Conservation (phyloP, 2,329 filamentous ascomycete species). For the Simplicillium aogashimaense region DNA sequence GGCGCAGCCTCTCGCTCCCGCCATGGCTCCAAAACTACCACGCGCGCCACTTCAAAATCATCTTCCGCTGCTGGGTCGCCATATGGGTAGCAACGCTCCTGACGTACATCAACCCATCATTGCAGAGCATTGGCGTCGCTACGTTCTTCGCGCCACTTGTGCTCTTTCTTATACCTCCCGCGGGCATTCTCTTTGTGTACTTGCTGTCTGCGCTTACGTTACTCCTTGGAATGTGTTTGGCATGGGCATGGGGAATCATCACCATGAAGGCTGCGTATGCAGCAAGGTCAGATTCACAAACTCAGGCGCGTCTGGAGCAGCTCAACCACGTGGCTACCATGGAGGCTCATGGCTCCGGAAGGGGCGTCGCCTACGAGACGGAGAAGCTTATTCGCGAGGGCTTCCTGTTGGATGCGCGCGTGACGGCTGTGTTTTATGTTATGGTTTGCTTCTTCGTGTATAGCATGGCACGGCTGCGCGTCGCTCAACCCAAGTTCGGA, state of each 20-base stretch:
- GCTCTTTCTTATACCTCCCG: conserved; percentile 33
- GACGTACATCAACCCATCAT: conserved; percentile 31
- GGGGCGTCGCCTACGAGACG: conserved; percentile 15
- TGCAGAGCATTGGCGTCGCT: conserved; percentile 28
- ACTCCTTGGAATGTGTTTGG: conserved; percentile 32
- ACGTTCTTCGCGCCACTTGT: conserved; percentile 33
- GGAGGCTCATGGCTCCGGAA: conserved; percentile 16
- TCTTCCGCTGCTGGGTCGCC: conserved; percentile 35
- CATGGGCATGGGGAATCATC: conserved; percentile 38
- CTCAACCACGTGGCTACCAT: conserved; percentile 24
- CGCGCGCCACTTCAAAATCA: conserved; percentile 30
- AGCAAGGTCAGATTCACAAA: conserved; percentile 26
- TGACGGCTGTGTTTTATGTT: conserved; percentile 24
- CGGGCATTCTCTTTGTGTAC: conserved; percentile 33
- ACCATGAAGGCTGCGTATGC: conserved; percentile 37
- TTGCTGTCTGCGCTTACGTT: conserved; percentile 30
- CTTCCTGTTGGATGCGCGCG: conserved; percentile 35
- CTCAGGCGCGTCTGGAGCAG: conserved; percentile 18
- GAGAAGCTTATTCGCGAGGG: conserved; percentile 29
- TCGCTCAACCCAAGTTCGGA: conserved; percentile 32
- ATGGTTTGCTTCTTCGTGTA: conserved; percentile 35
- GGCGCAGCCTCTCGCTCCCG: conserved; percentile 7
- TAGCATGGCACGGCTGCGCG: conserved; percentile 28
- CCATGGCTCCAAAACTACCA: conserved; percentile 34
- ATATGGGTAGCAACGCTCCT: conserved; percentile 33